Evolutionary conservation across 1,284 basidiomycete genomes (phyloP).

Genomic region (Moesziomyces globuligerus): DNA sequence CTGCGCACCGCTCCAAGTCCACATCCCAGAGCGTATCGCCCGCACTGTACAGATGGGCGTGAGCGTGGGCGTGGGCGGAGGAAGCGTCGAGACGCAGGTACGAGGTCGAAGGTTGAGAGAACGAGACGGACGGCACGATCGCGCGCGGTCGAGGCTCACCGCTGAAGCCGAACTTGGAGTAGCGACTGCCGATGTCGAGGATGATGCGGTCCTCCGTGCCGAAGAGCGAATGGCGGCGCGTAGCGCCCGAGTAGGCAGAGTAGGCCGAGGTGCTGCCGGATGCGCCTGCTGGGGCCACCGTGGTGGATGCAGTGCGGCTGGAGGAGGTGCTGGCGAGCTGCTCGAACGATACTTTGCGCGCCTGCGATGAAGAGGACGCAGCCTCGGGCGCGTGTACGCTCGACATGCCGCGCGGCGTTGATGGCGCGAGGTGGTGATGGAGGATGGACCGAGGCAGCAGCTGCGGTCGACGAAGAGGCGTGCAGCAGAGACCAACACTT

Average conservation of each 20-base stretch:
- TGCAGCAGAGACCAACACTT: slow-evolving; percentile 28
- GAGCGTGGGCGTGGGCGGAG: not conserved
- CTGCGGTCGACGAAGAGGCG: not conserved
- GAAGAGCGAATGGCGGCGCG: slow-evolving; percentile 50
- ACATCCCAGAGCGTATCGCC: slow-evolving; percentile 56
- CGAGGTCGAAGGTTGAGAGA: slow-evolving; percentile 32
- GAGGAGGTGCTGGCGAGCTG: slow-evolving; percentile 2
- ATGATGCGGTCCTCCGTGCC: slow-evolving; percentile 59
- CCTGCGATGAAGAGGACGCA: slow-evolving; percentile 9
- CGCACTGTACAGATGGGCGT: slow-evolving; percentile 10
- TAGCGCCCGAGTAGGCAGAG: slow-evolving; percentile 30
- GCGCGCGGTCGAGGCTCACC: slow-evolving; percentile 61
- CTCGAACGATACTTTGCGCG: slow-evolving; percentile 38
- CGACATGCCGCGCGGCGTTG: slow-evolving; percentile 8
- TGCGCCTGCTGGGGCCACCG: slow-evolving; percentile 1
- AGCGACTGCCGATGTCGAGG: slow-evolving; percentile 58
- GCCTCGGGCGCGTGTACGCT: slow-evolving; percentile 3
- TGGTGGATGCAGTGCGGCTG: not conserved
- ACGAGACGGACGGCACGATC: slow-evolving; percentile 67
- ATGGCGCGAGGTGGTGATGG: not conserved
- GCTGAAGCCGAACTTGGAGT: slow-evolving; percentile 59
- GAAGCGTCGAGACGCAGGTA: slow-evolving; percentile 18
- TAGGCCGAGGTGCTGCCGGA: slow-evolving; percentile 9
- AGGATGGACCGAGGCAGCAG: not conserved
- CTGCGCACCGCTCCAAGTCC: slow-evolving; percentile 42